A percentile compares a stretch with the other conserved stretches of the same genome.
These are phyloP conservation scores for Pichia norvegensis DNA, from an alignment of 1,139 yeast genomes.

Conservation along the genomic window DNA sequence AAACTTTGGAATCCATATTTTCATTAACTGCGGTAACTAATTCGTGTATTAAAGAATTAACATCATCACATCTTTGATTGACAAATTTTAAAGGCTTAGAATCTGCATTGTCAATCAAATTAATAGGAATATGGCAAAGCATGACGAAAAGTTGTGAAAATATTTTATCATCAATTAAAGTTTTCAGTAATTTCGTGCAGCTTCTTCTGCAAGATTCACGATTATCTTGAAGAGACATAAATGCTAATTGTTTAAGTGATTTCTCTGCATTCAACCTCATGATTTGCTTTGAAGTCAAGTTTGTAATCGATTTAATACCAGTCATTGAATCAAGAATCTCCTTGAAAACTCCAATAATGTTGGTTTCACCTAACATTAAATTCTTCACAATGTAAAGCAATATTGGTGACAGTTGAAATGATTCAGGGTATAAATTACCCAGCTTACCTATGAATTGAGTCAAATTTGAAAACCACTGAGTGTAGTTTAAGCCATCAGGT, in stretches of 20 bases:
- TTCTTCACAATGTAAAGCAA: conserved; percentile 57
- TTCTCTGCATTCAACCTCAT: conserved; percentile 61
- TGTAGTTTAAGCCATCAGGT: conserved; percentile 71
- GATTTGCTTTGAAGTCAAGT: conserved; percentile 60
- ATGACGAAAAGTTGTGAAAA: conserved; percentile 60
- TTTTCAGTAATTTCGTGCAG: conserved; percentile 45
- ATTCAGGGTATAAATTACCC: conserved; percentile 42
- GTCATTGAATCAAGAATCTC: conserved; percentile 73
- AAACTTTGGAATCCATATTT: conserved; percentile 35
- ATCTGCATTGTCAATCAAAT: conserved; percentile 33
- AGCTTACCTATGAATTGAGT: conserved; percentile 61
- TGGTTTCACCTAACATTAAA: conserved; percentile 51
- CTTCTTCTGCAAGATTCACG: conserved; percentile 43
- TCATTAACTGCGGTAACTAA: conserved; percentile 53
- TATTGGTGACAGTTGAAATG: conserved; percentile 50
- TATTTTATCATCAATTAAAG: conserved; percentile 40
- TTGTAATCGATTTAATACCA: conserved; percentile 64
- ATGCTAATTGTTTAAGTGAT: conserved; percentile 48
- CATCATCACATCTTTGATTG: conserved; percentile 66
- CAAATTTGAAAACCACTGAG: conserved; percentile 78
- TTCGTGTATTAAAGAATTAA: conserved; percentile 56
- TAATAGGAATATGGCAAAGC: conserved; percentile 45
- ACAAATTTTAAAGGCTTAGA: conserved; percentile 60
- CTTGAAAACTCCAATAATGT: conserved; percentile 61
- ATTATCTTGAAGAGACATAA: conserved; percentile 55